Evolutionary conservation across 1,284 basidiomycete species (phyloP).

Genomic region (Apiotrichum porosum): DNA sequence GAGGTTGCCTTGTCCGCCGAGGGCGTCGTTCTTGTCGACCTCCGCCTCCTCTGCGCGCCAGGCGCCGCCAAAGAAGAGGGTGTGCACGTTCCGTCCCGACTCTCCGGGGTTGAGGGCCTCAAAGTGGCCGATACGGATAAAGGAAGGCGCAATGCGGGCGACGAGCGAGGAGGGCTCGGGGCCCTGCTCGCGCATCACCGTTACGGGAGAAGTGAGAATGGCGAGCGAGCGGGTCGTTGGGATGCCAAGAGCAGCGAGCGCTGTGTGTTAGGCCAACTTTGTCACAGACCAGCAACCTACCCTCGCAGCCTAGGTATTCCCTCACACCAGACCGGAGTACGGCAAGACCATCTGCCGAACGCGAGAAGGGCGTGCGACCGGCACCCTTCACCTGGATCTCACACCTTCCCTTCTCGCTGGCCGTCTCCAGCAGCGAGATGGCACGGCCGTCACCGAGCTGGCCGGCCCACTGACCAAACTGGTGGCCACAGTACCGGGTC

Average conservation of each 20-base stretch:
- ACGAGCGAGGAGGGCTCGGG: constrained; percentile 72
- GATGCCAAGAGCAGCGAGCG: constrained; percentile 79
- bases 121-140: constrained; percentile 88
- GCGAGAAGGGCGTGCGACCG: constrained; percentile 89
- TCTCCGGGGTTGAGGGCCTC: constrained; percentile 74
- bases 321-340: constrained; percentile 86
- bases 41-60: constrained; percentile 53
- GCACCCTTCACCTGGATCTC: constrained; percentile 93
- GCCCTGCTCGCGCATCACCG: constrained; percentile 71
- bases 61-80: constrained; percentile 55
- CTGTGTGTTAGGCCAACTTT: constrained; percentile 48
- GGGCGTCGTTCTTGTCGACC: constrained; percentile 13
- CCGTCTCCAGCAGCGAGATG: constrained; percentile 75
- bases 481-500: constrained; percentile 76
- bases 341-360: constrained; percentile 86
- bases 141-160: constrained; percentile 80
- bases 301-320: constrained; percentile 84
- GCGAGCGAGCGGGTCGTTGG: constrained; percentile 85
- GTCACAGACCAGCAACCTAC: constrained; percentile 48
- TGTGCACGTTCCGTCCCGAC: constrained; percentile 42
- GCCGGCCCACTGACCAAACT: constrained; percentile 92
- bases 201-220: constrained; percentile 65
- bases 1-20: constrained; percentile 58
- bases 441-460: constrained; percentile 95
- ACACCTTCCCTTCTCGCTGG: constrained; percentile 58